phyloP scores from a whole-genome alignment of 805 yeast genomes.

The Schwanniomyces vanrijiae region DNA sequence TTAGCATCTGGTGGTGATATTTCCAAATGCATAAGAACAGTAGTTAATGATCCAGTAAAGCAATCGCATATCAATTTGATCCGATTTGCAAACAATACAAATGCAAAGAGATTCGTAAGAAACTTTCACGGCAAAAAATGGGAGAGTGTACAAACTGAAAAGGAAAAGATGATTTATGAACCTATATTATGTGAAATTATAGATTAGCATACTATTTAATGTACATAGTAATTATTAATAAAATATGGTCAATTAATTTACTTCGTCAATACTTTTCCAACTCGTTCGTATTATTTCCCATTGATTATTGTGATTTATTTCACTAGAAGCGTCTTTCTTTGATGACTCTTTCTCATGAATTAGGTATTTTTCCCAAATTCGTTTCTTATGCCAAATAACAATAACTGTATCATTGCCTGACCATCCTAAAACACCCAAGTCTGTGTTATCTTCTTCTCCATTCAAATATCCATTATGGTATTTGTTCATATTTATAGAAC shows the following conservation, averaged over 20 bases:
- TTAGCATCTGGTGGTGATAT: slow-evolving; percentile 26
- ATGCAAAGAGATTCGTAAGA: slow-evolving; percentile 52
- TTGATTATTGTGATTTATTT: not conserved
- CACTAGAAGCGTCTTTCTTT: not conserved
- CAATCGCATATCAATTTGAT: slow-evolving; percentile 33
- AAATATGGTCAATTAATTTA: not conserved
- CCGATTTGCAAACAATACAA: slow-evolving; percentile 42
- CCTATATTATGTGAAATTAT: slow-evolving; percentile 38
- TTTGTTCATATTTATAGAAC: slow-evolving; percentile 59
- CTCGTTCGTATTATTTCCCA: slow-evolving; percentile 24
- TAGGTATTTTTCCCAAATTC: slow-evolving; percentile 84
- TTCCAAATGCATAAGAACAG: slow-evolving; percentile 18
- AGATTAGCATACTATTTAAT: slow-evolving; percentile 13
- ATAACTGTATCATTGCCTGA: slow-evolving; percentile 70
- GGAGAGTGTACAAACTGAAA: slow-evolving; percentile 25
- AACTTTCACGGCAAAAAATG: slow-evolving; percentile 52
- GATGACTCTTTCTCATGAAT: slow-evolving; percentile 49
- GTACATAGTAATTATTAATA: not conserved
- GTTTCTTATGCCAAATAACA: slow-evolving; percentile 70
- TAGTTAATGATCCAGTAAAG: slow-evolving; percentile 24
- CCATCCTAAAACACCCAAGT: slow-evolving; percentile 61
- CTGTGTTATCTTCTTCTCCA: slow-evolving; percentile 18
- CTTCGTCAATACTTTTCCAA: slow-evolving; percentile 21
- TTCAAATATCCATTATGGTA: slow-evolving; percentile 24
- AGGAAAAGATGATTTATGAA: slow-evolving; percentile 31